Conservation (phyloP, 2,329 filamentous ascomycete genomes). For the Ophiocordyceps unilateralis region DNA sequence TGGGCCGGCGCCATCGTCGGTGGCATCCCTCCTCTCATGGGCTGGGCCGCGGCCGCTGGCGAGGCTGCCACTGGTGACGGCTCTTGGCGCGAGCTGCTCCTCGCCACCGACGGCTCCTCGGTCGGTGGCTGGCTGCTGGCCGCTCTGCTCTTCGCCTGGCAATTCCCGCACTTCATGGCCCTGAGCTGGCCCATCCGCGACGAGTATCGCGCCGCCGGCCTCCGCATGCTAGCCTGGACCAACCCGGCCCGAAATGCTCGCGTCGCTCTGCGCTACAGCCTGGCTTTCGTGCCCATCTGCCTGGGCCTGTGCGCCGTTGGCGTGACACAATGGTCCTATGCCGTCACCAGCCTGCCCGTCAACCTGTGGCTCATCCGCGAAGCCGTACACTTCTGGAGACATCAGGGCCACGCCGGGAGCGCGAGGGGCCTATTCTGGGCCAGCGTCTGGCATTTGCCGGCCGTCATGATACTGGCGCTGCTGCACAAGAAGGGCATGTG, state of each 20-base stretch:
- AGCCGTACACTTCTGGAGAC: constrained; percentile 65
- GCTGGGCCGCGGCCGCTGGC: constrained; percentile 87
- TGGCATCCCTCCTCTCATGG: constrained; percentile 90
- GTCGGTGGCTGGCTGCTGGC: constrained; percentile 82
- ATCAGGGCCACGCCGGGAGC: constrained; percentile 60
- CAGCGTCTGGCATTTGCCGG: constrained; percentile 89
- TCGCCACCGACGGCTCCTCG: constrained; percentile 42
- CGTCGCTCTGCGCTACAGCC: constrained; percentile 73
- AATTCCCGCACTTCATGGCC: constrained; percentile 96
- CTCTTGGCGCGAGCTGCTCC: constrained; percentile 61
- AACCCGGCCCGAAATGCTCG: constrained; percentile 73
- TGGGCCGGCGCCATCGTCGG: constrained; percentile 91
- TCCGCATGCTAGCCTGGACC: constrained; percentile 67
- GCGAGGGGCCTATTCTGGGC: constrained; percentile 89
- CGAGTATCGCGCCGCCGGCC: constrained; percentile 61
- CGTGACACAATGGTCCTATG: constrained; percentile 74
- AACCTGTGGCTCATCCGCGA: constrained; percentile 76
- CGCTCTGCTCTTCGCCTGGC: constrained; percentile 78
- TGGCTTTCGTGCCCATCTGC: constrained; percentile 77
- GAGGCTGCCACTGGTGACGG: constrained; percentile 64
- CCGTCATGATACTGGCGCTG: constrained; percentile 76
- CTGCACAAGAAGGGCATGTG: constrained; percentile 88
- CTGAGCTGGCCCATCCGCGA: constrained; percentile 76
- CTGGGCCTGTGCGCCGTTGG: constrained; percentile 59
- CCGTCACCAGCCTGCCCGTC: constrained; percentile 61